phyloP scores from a whole-genome alignment of 805 yeast species.

The Starmerella riodocensis region DNA sequence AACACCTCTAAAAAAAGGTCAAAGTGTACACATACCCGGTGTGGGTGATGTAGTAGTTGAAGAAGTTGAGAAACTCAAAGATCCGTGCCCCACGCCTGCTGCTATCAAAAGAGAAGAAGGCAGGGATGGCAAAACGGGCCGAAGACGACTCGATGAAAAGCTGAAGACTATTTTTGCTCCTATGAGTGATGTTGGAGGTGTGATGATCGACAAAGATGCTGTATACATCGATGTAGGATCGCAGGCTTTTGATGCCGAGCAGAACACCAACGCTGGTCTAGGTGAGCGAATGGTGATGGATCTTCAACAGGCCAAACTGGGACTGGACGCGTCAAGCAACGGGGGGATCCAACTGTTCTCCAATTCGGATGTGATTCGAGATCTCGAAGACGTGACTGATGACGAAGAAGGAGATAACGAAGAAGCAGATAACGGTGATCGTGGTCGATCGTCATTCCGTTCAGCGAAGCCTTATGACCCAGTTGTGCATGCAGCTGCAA shows the following conservation, averaged over 20 bases:
- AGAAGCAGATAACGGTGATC: slow-evolving; percentile 33
- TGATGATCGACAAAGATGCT: slow-evolving; percentile 90
- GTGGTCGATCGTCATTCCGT: slow-evolving; percentile 23
- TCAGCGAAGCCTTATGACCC: neutral
- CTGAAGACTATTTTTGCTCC: slow-evolving; percentile 95
- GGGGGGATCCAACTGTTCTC: slow-evolving; percentile 62
- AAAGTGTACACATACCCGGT: slow-evolving; percentile 87
- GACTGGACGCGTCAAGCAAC: slow-evolving; percentile 40
- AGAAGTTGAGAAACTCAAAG: slow-evolving; percentile 79
- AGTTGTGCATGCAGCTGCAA: no score
- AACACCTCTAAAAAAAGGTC: slow-evolving; percentile 61
- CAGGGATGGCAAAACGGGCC: slow-evolving; percentile 43
- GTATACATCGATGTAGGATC: slow-evolving; percentile 77
- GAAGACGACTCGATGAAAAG: slow-evolving; percentile 85
- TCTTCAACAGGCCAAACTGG: slow-evolving; percentile 54
- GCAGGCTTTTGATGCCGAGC: slow-evolving; percentile 36
- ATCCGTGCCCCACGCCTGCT: slow-evolving; percentile 97
- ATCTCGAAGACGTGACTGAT: slow-evolving; percentile 30
- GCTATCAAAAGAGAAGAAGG: slow-evolving; percentile 67
- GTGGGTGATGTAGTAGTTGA: slow-evolving; percentile 76
- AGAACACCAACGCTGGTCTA: slow-evolving; percentile 44
- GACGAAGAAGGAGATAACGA: slow-evolving; percentile 29
- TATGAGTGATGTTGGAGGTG: slow-evolving; percentile 99
- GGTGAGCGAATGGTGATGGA: slow-evolving; percentile 79
- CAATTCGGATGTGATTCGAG: slow-evolving; percentile 39